A percentile compares a stretch with the other conserved stretches of the same genome.
These are phyloP conservation scores for Candida pseudoviswanathii DNA, from an alignment of 1,139 yeast species.

Conservation along the genomic window DNA sequence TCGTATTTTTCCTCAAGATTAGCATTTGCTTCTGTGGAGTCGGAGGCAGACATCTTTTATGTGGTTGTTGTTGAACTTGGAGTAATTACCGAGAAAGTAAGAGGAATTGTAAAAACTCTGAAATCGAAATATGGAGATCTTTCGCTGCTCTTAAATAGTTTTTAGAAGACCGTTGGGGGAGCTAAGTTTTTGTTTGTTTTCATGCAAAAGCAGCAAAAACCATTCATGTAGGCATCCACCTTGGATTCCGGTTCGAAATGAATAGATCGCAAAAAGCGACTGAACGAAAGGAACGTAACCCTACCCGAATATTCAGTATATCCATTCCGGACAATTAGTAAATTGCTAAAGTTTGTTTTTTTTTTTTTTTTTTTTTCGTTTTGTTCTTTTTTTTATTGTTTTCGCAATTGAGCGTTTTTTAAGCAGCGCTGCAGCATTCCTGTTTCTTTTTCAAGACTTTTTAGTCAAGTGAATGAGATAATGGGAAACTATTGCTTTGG, in stretches of 20 bases:
- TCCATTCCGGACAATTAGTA: background rate
- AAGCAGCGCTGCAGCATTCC: too few species aligned
- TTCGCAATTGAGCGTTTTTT: too few species aligned
- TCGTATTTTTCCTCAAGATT: constrained; percentile 8
- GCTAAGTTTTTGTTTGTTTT: background rate
- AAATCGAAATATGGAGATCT: constrained; percentile 1
- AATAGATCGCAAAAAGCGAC: background rate
- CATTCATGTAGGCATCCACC: background rate
- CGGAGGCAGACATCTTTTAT: constrained; percentile 5
- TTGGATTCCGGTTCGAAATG: background rate
- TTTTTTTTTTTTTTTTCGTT: background rate
- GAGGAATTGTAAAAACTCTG: background rate
- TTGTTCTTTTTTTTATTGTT: too few species aligned
- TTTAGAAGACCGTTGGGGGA: background rate
- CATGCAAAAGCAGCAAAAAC: background rate
- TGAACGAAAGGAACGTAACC: background rate
- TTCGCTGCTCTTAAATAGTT: constrained; percentile 1
- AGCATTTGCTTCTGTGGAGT: constrained; percentile 4
- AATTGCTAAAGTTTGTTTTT: background rate
- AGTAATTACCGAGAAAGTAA: background rate
- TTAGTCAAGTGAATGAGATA: background rate
- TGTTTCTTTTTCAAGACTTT: background rate
- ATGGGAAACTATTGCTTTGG: background rate
- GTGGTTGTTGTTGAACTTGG: background rate
- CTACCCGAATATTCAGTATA: background rate